Base-by-base conservation (phyloP, 2,329 filamentous ascomycete genomes). In the Colletotrichum graminicola region DNA sequence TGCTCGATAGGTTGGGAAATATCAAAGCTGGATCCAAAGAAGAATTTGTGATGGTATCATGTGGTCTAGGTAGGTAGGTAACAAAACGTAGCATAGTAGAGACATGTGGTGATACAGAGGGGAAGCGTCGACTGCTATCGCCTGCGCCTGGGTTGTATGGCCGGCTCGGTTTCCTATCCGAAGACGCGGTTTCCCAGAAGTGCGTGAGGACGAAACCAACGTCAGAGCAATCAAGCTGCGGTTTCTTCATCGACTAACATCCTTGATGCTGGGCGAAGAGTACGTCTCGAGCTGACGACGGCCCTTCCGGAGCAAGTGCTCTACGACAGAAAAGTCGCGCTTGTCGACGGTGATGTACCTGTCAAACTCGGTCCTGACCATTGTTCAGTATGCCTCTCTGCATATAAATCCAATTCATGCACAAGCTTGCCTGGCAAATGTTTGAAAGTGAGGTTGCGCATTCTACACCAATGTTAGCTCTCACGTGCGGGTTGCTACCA, bases 261-360 rank as follows among this genome's bases (percentile, higher is more conserved):
- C 93, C 77, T 90, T 93, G 76, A 97, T 94, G 3, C 92, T 92
- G 34, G 92, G 90, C 7, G 91, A 89, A n/a, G 92, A 89, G 81
- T 96, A 96, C 56, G 91, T 88, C 74, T 97, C 94, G 23, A 98
- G 84, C 79, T 97, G 94, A 55, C 93, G 88, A 51, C 89, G 87
- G 29, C 95, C 95, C 79, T 94, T 95, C 72, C 95, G 89, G 62
- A 98, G 79, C 43, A 97, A 84, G 79, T 94, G 96, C 80, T 98
- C 95, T 68, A 98, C 92, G 7, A 94, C 91, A 21, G 87, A 86
- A 81, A 97, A 97, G 78, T 97, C 94, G 76, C 93, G 94, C 82
- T 94, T 96, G 80, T 93, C 91, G 66, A 97, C 80, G 11, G 80
- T 78, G 16, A 89, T 78, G 77, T 93, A 87, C 78, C 92, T 93